phyloP scores from a whole-genome alignment of 345 rosid genomes.

The Eucalyptus tenuipes region DNA sequence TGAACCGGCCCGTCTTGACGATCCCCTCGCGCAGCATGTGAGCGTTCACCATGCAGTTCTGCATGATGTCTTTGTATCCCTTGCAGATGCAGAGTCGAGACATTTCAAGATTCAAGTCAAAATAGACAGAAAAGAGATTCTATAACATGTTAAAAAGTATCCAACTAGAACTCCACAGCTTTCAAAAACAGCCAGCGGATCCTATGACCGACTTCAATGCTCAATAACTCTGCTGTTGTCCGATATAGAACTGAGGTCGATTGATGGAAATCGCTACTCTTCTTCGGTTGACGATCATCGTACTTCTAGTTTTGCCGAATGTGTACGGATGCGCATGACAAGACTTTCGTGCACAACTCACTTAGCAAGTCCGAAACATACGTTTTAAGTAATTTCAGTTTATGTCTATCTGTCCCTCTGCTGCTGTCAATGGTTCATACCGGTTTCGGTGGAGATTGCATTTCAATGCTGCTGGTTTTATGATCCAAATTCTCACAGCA shows the following conservation, averaged over 20 bases:
- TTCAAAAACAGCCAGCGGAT: not conserved
- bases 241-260: not conserved
- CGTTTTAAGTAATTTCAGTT: not conserved
- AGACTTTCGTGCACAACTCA: not conserved
- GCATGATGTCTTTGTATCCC: constrained; percentile 41
- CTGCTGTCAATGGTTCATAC: not conserved
- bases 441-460: not conserved
- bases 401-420: not conserved
- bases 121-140: not conserved
- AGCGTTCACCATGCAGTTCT: constrained; percentile 28
- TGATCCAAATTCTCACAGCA: not conserved
- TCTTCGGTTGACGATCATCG: not conserved
- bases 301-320: not conserved
- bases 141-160: not conserved
- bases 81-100: not conserved
- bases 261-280: not conserved
- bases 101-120: not conserved
- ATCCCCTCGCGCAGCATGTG: constrained; percentile 19
- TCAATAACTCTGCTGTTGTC: not conserved
- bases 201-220: not conserved
- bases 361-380: not conserved
- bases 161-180: not conserved
- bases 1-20: constrained; percentile 19
- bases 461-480: not conserved
- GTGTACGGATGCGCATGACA: not conserved